Evolutionary conservation across 495 filamentous ascomycete genomes (phyloP).

Genomic region (Penicillium simplicissimum): DNA sequence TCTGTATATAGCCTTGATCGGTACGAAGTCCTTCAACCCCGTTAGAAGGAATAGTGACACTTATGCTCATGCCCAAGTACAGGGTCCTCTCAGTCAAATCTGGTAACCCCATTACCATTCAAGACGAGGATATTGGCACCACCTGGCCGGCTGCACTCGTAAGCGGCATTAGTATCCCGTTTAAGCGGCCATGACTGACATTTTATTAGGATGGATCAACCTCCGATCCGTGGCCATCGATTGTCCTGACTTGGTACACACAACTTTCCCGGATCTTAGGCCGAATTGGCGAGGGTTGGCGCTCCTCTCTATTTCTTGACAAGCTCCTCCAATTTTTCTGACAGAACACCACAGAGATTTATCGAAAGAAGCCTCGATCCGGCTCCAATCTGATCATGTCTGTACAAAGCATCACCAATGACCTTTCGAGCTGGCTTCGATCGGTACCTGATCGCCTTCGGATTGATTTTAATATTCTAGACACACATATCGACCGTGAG

Average conservation of each 20-base stretch:
- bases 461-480: constrained; percentile 43
- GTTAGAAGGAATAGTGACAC: not conserved
- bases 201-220: constrained; percentile 27
- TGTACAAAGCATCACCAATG: constrained; percentile 47
- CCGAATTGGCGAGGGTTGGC: constrained; percentile 40
- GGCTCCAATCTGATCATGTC: constrained; percentile 46
- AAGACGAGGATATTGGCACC: constrained; percentile 52
- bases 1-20: constrained; percentile 54
- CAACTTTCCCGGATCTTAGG: constrained; percentile 48
- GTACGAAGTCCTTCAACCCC: constrained; percentile 4
- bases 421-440: constrained; percentile 44
- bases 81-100: constrained; percentile 50
- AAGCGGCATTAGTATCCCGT: constrained; percentile 14
- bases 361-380: constrained; percentile 45
- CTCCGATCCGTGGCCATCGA: constrained; percentile 42
- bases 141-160: constrained; percentile 37
- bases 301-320: not conserved
- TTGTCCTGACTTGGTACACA: constrained; percentile 50
- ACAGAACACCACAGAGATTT: constrained; percentile 34
- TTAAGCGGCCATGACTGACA: constrained; percentile 8
- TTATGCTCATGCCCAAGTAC: not conserved
- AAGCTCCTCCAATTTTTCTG: not conserved
- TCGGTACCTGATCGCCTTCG: constrained; percentile 44
- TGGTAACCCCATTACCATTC: constrained; percentile 51
- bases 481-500: constrained; percentile 40